These are phyloP conservation scores for Fraxinus sp. DNA, from an alignment of 305 asterid species.

Conservation along the genomic window DNA sequence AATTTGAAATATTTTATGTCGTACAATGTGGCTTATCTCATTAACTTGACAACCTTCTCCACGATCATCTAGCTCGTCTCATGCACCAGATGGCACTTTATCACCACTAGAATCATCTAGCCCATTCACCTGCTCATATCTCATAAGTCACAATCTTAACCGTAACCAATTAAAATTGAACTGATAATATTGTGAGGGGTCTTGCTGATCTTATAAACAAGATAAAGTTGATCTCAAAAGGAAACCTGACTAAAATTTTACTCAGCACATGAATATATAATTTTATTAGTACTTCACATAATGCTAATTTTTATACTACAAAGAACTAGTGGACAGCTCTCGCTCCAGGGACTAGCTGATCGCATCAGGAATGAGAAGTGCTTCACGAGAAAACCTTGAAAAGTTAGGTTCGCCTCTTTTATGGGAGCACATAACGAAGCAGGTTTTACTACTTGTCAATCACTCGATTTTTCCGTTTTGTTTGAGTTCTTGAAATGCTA, in stretches of 20 bases:
- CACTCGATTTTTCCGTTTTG: not conserved
- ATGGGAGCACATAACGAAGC: conserved; percentile 96
- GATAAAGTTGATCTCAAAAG: not conserved
- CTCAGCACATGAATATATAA: not conserved
- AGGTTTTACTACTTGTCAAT: conserved; percentile 45
- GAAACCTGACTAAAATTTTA: not conserved
- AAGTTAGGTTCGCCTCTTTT: conserved; percentile 80
- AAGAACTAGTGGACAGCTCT: not conserved
- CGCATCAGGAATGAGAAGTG: conserved; percentile 89
- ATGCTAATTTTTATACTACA: not conserved
- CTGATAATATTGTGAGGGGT: not conserved
- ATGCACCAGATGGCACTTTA: no score
- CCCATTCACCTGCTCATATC: no score
- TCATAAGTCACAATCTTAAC: no score
- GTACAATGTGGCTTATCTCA: no score
- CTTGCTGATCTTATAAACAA: not conserved
- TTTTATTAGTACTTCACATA: not conserved
- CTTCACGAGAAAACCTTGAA: conserved; percentile 73
- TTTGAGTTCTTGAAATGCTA: not conserved
- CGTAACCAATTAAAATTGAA: not conserved
- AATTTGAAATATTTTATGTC: no score
- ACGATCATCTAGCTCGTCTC: no score
- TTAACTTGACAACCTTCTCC: no score
- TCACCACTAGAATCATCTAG: no score
- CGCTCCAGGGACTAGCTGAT: conserved; percentile 85